Evolutionary conservation across 768 basidiomycete species (phyloP).

Genomic region (Collybia sp.): DNA sequence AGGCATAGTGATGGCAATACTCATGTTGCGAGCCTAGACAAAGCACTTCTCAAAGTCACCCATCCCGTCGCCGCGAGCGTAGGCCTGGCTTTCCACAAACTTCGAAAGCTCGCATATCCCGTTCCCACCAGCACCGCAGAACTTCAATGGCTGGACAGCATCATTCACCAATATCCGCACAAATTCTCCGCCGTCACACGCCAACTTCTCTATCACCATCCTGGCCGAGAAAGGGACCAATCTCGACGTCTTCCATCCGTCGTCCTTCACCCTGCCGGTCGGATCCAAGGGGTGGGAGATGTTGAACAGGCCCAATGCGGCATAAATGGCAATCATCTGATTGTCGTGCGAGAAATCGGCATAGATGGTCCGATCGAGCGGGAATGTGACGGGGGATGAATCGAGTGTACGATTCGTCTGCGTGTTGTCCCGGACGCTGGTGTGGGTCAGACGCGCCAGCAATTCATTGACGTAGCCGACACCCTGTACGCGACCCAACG

Average conservation of each 20-base stretch:
- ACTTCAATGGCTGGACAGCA: conserved; percentile 54
- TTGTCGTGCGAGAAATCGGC: conserved; percentile 88
- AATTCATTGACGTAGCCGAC: conserved; percentile 89
- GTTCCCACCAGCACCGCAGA: conserved; percentile 47
- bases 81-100: conserved; percentile 71
- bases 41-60: conserved; percentile 73
- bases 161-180: conserved; percentile 81
- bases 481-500: conserved; percentile 72
- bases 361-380: conserved; percentile 59
- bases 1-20: too few relatives aligned
- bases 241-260: conserved; percentile 45
- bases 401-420: conserved; percentile 77
- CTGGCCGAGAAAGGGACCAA: conserved; percentile 74
- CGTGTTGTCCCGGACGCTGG: conserved; percentile 61
- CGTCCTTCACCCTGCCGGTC: conserved; percentile 23
- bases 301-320: conserved; percentile 49
- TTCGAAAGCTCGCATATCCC: conserved; percentile 60
- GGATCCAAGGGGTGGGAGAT: conserved; percentile 27
- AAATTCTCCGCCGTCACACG: conserved; percentile 42
- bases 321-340: conserved; percentile 75
- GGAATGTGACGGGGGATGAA: conserved; percentile 60
- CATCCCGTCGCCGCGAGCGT: conserved; percentile 59
- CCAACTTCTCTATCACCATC: conserved; percentile 70
- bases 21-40: conserved; percentile 9
- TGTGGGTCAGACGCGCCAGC: conserved; percentile 69